Evolutionary conservation across 106 monocot species (phyloP).

Genomic region (Acorus gramineus): DNA sequence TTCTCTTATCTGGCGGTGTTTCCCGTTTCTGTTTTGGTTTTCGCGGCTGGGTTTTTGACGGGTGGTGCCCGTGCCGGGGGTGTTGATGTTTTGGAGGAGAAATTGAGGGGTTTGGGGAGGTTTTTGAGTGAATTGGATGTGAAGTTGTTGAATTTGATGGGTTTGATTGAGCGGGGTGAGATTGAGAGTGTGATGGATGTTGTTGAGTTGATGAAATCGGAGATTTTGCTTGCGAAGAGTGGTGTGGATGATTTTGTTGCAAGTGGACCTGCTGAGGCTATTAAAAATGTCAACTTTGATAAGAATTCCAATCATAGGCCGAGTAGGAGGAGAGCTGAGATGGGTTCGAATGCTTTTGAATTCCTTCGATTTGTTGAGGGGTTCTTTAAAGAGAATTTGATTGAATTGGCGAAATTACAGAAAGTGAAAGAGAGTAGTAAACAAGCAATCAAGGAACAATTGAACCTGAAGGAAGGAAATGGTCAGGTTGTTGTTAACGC

Average conservation of each 20-base stretch:
- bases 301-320: background rate
- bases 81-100: constrained; percentile 15
- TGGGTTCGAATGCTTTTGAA: constrained; percentile 19
- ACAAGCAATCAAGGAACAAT: constrained; percentile 14
- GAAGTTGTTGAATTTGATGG: constrained; percentile 30
- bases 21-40: constrained; percentile 35
- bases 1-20: constrained; percentile 32
- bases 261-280: background rate
- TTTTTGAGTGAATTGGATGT: constrained; percentile 28
- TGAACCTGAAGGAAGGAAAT: constrained; percentile 6
- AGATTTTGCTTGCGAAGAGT: constrained; percentile 16
- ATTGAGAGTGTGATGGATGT: constrained; percentile 28
- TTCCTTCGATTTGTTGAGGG: constrained; percentile 32
- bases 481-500: background rate
- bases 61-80: background rate
- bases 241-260: constrained; percentile 6
- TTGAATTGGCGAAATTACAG: constrained; percentile 3
- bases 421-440: constrained; percentile 28
- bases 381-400: constrained; percentile 34
- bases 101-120: constrained; percentile 18
- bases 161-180: constrained; percentile 24
- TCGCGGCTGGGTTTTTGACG: constrained; percentile 27
- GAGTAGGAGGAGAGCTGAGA: constrained; percentile 32
- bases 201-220: constrained; percentile 22
- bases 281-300: background rate